Evolutionary conservation across 352 stramenopile genomes (phyloP).

Genomic region (Phytopythium sindhum): DNA sequence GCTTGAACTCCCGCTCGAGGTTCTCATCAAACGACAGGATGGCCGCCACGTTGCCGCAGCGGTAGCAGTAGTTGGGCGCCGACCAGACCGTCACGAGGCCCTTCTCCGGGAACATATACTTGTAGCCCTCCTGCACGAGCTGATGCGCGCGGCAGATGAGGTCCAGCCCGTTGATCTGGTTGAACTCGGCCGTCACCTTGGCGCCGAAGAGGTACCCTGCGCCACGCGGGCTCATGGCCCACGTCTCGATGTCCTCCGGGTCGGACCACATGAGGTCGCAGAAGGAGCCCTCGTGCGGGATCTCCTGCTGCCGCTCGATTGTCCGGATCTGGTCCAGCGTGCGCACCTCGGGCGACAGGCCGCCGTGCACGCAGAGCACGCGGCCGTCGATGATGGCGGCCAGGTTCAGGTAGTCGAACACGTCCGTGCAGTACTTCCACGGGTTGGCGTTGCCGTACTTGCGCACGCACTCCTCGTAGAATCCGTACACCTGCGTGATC

Average conservation of each 20-base stretch:
- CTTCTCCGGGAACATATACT: constrained; percentile 89
- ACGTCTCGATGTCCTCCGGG: constrained; percentile 93
- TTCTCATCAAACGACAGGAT: constrained; percentile 84
- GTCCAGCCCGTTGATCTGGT: constrained; percentile 89
- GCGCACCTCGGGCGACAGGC: constrained; percentile 92
- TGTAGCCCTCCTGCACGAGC: constrained; percentile 89
- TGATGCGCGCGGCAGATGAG: constrained; percentile 89
- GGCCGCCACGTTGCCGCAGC: constrained; percentile 79
- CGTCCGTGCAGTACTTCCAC: constrained; percentile 96
- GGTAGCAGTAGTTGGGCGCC: constrained; percentile 85
- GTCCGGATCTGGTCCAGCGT: constrained; percentile 95
- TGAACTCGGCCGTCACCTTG: constrained; percentile 88
- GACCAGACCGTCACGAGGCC: constrained; percentile 84
- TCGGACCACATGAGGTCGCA: constrained; percentile 99
- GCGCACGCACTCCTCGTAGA: constrained; percentile 96
- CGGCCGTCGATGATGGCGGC: constrained; percentile 92
- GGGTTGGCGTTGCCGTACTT: constrained; percentile 97
- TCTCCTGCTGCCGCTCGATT: constrained; percentile 96
- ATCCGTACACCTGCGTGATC: constrained; percentile 97
- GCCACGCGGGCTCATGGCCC: constrained; percentile 87
- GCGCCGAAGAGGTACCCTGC: constrained; percentile 86
- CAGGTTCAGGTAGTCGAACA: constrained; percentile 96
- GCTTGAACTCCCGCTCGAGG: constrained; percentile 84
- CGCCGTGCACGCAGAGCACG: constrained; percentile 93
- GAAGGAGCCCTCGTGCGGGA: constrained; percentile 94